Evolutionary conservation across 441 rosid genomes (phyloP), one percentile per base, ranked within the genome.

Genomic region (Cnidoscolus chayamansa): DNA sequence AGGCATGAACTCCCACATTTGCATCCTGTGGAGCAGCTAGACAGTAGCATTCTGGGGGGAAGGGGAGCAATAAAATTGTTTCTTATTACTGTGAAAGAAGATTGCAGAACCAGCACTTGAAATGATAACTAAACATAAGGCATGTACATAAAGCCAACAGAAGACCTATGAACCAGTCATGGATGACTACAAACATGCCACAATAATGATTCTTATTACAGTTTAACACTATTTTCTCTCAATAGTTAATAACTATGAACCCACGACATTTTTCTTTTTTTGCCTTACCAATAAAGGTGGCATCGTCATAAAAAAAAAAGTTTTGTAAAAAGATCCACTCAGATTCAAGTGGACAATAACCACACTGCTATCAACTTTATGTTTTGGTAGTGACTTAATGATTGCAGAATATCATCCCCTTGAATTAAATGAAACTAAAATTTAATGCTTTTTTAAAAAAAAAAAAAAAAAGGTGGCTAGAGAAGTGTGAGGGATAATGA

Each of bases 1-100:
- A 79, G 83, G 83, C 99, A 93, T 73, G 81, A 82, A 72, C 74
- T 78, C 71, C 95, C 97, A 82, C 99, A 96, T 64, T 83, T 91
- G 84, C 99, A 96, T 63, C 93, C 91, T 2, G 95, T 88, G 30
- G 99, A 96, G 85, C 99, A 96, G 79, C 89, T 89, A 76, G 99
- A 93, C 51, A 90, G 78, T 58, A 96, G 85, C 99, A 93, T 90
- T 87, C 98, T 93, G 81, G 65, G 77, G 63, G 74, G 45, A 58
- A 31, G 63, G 65, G 74, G 17, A 47, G 74, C 31, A 54, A 60
- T 25, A 32, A 56, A 47, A 57, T 15, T 1, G 62, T 19, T 32
- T 66, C 37, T 65, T 11, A 16, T 47, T 47, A 12, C 32, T 32
- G 63, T 25, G 15, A 62, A 31, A 35, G 53, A 62, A 40, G 55